Evolutionary conservation across 2,329 filamentous ascomycete species (phyloP).

Genomic region (Zymoseptoria crescenta): DNA sequence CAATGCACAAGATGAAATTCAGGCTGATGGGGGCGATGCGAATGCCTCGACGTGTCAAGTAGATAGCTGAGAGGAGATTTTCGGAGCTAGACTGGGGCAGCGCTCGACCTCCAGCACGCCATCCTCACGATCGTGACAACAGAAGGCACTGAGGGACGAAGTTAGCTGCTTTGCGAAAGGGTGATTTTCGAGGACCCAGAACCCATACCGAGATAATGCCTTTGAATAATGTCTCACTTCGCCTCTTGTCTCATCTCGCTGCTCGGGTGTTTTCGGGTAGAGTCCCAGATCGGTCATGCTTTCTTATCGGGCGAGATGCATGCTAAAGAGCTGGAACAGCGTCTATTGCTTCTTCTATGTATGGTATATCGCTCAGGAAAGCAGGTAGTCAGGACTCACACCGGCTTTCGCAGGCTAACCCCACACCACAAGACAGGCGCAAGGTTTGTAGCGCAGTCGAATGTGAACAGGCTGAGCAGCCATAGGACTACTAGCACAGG

Average conservation of each 20-base stretch:
- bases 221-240: too few relatives aligned
- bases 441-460: constrained; percentile 44
- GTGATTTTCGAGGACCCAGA: background rate
- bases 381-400: constrained; percentile 15
- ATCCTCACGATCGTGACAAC: background rate
- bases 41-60: background rate
- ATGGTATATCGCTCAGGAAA: background rate
- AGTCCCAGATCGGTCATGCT: background rate
- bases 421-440: constrained; percentile 46
- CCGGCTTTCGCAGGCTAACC: constrained; percentile 37
- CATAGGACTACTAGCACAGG: constrained; percentile 53
- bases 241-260: too few relatives aligned
- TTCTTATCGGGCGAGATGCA: background rate
- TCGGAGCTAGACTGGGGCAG: background rate
- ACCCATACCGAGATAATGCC: too few relatives aligned
- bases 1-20: background rate
- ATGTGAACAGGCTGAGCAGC: constrained; percentile 45
- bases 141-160: background rate
- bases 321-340: background rate
- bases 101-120: background rate
- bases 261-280: background rate
- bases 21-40: background rate
- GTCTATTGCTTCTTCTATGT: background rate
- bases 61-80: background rate
- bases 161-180: background rate